Percentiles rank a stretch among this genome's conserved stretches.
Evolutionary conservation across 257 asterid genomes (phyloP).

Genomic region (Ophiorrhiza pumila): DNA sequence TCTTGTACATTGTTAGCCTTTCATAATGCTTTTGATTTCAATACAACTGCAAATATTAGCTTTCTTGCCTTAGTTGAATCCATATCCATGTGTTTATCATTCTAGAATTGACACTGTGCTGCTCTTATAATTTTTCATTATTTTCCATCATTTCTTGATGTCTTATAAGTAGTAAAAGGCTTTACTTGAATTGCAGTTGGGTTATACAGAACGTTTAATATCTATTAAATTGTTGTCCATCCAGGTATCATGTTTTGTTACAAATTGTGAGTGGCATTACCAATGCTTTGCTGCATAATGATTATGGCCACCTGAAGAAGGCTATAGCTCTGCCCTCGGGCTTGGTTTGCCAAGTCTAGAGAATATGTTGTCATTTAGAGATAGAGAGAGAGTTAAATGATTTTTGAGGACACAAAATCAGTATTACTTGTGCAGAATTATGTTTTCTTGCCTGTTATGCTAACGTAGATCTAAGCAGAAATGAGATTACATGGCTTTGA

Average conservation of each 20-base stretch:
- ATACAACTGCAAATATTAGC: background rate
- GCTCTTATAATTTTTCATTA: no score
- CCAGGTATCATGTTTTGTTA: background rate
- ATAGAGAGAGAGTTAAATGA: background rate
- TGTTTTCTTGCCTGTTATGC: background rate
- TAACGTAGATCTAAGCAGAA: background rate
- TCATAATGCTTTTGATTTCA: background rate
- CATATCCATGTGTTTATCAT: background rate
- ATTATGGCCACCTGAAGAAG: background rate
- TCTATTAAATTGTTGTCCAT: background rate
- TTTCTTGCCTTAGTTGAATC: background rate
- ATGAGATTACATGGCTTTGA: background rate
- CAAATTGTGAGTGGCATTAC: background rate
- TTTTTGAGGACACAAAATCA: no score
- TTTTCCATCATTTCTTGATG: no score
- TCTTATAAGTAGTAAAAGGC: background rate
- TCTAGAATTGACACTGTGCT: background rate
- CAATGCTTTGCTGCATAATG: background rate
- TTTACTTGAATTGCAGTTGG: background rate
- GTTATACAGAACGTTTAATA: background rate
- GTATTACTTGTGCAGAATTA: background rate
- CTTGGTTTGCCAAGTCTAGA: background rate
- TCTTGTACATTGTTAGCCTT: background rate
- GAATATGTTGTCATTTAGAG: background rate
- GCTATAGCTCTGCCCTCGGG: background rate